phyloP scores from a whole-genome alignment of 768 basidiomycete species.

The Cyclocybe aegerita region DNA sequence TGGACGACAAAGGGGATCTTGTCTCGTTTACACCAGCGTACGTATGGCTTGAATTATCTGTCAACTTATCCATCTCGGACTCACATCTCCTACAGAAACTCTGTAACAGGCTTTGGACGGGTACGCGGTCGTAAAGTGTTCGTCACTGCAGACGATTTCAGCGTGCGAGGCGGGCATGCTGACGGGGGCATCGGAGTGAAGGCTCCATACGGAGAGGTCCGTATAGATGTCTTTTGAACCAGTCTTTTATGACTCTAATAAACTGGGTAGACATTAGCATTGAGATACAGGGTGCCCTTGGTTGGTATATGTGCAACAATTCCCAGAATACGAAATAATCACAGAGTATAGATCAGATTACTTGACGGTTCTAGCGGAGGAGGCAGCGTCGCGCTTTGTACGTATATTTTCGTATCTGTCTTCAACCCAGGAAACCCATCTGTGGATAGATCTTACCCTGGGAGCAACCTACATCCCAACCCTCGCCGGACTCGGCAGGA shows the following conservation, averaged over 20 bases:
- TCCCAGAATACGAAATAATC: not conserved
- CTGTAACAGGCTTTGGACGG: slow-evolving; percentile 36
- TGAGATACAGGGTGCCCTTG: slow-evolving; percentile 34
- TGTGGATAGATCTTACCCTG: slow-evolving; percentile 28
- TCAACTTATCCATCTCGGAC: not conserved
- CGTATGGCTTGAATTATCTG: slow-evolving; percentile 2
- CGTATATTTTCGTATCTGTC: not conserved
- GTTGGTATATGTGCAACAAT: slow-evolving; percentile 17
- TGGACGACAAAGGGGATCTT: slow-evolving; percentile 27
- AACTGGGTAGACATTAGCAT: slow-evolving; percentile 26
- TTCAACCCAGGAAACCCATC: not conserved
- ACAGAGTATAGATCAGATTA: slow-evolving; percentile 31
- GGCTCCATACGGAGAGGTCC: slow-evolving; percentile 39
- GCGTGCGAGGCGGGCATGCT: slow-evolving; percentile 41
- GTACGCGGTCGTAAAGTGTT: slow-evolving; percentile 34
- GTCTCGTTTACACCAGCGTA: slow-evolving; percentile 37
- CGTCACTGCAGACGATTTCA: slow-evolving; percentile 40
- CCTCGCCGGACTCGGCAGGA: slow-evolving; percentile 31
- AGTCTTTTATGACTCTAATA: not conserved
- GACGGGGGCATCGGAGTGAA: slow-evolving; percentile 40
- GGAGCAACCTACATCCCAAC: slow-evolving; percentile 40
- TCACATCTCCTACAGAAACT: slow-evolving; percentile 24
- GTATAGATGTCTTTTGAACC: not conserved
- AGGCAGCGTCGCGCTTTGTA: slow-evolving; percentile 39
- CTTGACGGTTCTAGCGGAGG: slow-evolving; percentile 43